These are phyloP conservation scores for Penicillium flavigenum DNA, from an alignment of 495 filamentous ascomycete species.

Conservation along the genomic window DNA sequence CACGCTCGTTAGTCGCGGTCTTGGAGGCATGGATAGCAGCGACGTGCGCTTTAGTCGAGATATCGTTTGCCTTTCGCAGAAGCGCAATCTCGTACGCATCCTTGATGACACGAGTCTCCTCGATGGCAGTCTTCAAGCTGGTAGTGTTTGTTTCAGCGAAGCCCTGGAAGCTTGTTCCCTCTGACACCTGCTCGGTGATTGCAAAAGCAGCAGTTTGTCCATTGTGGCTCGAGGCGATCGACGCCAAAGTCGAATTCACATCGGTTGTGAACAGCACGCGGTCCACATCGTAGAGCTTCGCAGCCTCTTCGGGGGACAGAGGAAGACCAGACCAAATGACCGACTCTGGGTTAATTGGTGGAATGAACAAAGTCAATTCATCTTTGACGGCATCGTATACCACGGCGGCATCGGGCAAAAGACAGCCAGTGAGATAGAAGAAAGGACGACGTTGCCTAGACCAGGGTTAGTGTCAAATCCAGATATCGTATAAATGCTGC, in stretches of 20 bases:
- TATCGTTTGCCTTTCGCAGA: conserved; percentile 76
- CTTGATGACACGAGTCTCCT: conserved; percentile 75
- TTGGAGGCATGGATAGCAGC: conserved; percentile 66
- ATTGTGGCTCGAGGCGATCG: conserved; percentile 41
- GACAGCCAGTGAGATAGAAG: conserved; percentile 91
- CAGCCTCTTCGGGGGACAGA: conserved; percentile 69
- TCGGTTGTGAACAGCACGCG: conserved; percentile 66
- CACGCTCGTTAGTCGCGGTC: conserved; percentile 70
- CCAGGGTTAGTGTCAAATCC: conserved; percentile 6
- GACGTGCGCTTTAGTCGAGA: conserved; percentile 74
- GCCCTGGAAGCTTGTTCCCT: conserved; percentile 60
- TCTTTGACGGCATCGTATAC: conserved; percentile 73
- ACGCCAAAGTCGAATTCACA: conserved; percentile 62
- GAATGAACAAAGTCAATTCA: conserved; percentile 86
- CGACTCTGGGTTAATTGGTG: conserved; percentile 78
- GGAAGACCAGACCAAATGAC: conserved; percentile 98
- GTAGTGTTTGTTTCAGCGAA: conserved; percentile 61
- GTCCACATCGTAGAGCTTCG: conserved; percentile 79
- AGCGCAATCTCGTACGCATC: conserved; percentile 82
- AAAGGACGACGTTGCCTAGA: conserved; percentile 79
- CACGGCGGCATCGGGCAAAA: conserved; percentile 75
- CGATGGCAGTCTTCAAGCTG: conserved; percentile 71
- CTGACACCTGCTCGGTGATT: conserved; percentile 69
- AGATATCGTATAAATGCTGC: not conserved
- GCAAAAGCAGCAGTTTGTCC: conserved; percentile 60